Conservation (phyloP, 2,329 filamentous ascomycete genomes). For the Scedosporium aurantiacum region DNA sequence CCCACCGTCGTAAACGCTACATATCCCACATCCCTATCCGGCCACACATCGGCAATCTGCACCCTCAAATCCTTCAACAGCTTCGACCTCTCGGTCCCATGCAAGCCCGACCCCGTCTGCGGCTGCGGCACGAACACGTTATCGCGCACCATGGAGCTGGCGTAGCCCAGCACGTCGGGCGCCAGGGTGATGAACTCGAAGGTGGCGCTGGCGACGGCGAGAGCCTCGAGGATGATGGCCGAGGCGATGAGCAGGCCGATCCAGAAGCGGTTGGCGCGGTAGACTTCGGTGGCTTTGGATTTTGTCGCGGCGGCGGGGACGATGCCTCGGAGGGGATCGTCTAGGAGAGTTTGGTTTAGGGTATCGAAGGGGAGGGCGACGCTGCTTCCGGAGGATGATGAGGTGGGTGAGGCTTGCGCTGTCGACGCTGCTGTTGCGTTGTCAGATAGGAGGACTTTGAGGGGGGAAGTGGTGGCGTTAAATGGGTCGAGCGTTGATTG, state of each 20-base stretch:
- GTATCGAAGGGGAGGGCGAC: not conserved
- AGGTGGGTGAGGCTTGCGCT: not conserved
- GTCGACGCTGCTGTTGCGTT: not conserved
- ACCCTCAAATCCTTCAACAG: not conserved
- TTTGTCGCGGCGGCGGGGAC: not conserved
- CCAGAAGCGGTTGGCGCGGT: not conserved
- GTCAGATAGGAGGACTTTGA: not conserved
- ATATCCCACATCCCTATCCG: not conserved
- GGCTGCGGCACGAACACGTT: not conserved
- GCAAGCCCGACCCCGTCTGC: not conserved
- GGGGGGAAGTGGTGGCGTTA: not conserved
- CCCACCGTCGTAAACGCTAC: not conserved
- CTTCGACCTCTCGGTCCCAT: not conserved
- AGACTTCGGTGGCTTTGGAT: not conserved
- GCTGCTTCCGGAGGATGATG: not conserved
- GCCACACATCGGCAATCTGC: not conserved
- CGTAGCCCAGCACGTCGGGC: slow-evolving; percentile 2
- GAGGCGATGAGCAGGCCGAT: not conserved
- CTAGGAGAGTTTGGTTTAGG: not conserved
- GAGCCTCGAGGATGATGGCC: not conserved
- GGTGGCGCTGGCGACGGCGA: not conserved
- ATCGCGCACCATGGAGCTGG: slow-evolving; percentile 4
- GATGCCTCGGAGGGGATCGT: not conserved
- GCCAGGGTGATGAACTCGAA: not conserved
- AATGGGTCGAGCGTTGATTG: not conserved